Evolutionary conservation across 306 rosid genomes (phyloP), one percentile per base, ranked within the genome.

Genomic region (Macrotyloma uniflorum): DNA sequence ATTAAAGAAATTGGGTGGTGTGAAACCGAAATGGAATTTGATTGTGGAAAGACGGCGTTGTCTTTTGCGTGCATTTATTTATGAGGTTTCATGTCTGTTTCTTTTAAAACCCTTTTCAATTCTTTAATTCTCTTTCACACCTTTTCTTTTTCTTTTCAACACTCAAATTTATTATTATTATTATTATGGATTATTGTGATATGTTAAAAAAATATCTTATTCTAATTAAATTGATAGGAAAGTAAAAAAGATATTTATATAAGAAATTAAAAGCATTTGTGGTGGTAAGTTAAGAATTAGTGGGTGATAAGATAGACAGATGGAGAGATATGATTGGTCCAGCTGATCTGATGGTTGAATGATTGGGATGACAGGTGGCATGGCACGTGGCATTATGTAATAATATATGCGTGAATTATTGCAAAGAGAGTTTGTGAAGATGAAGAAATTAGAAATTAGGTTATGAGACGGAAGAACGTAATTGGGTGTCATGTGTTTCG

Each of bases 371-470:
- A 69, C 57, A 77, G 6, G 23, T 72, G 58, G 76, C 22, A 15
- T 0, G 72, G 72, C 76, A 72, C 49, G 79, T 72, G 76, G 72
- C 1, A 1, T 1, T 0, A 26, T 30, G 16, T 33, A 63, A 36
- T 59, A 19, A 35, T 23, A 33, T 72, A 70, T 35, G 61, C 80
- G 32, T 66, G 22, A 79, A 74, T 67, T 79, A 79, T 86, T 85
- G 67, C 8, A 14, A 75, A 74, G 83, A 74, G 86, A 79, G 77
- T 73, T 78, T 57, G 87, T 84, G 76, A 53, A 36, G 75, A 77
- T 66, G 28, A 67, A 36, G 72, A 24, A 28, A 30, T 53, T 43
- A 36, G 72, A 24, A 28, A 30, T 53, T 43, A 15, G 49, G 16
- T 65, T 40, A 19, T 63, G 74, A 70, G 78, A 80, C 76, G 90